These are phyloP conservation scores for Paramecium biaurelia DNA, from an alignment of 73 alveolate species.

Conservation along the genomic window DNA sequence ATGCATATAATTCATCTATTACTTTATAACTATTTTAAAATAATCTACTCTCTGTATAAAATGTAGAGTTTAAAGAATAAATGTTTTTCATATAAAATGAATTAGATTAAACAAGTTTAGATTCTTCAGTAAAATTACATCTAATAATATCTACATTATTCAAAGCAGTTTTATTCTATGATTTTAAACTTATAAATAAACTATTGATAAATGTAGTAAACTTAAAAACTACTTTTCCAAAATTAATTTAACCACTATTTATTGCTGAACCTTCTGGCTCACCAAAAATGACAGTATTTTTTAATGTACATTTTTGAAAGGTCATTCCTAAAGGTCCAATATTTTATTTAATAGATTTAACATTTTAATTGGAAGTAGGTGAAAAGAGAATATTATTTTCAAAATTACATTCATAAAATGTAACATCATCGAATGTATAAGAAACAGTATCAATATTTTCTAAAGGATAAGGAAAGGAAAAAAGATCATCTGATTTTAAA, in stretches of 20 bases:
- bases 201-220: not conserved
- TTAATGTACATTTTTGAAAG: not conserved
- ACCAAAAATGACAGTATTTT: not conserved
- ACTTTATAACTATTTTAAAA: not conserved
- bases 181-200: not conserved
- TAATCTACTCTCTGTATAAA: not conserved
- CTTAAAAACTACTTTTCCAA: not conserved
- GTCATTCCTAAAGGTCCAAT: not conserved
- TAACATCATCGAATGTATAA: not conserved
- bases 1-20: not conserved
- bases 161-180: not conserved
- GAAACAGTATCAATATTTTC: not conserved
- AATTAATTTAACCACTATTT: not conserved
- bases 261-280: not conserved
- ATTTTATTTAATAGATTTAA: not conserved
- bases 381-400: not conserved
- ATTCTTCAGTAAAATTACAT: not conserved
- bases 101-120: not conserved
- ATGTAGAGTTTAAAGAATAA: not conserved
- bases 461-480: not conserved
- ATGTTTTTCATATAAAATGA: not conserved
- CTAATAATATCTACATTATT: not conserved
- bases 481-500: not conserved
- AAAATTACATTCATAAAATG: not conserved
- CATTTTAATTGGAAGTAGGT: not conserved